Base-by-base conservation (phyloP, 371 early-diverging fungal genomes). In the Encephalitozoon romaleae region DNA sequence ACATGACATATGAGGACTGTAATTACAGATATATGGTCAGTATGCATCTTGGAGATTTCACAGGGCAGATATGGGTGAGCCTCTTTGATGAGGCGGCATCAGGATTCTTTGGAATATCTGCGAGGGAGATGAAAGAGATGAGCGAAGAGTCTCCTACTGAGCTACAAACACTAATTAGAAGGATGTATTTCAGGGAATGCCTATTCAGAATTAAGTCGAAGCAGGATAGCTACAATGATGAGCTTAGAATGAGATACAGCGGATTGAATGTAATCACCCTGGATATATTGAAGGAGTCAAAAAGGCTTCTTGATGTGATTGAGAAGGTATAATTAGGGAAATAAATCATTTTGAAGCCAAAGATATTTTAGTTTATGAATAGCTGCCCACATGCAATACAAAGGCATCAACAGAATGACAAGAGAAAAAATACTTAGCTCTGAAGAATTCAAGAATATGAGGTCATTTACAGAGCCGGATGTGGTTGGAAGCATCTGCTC, bases 11-110 rank as follows among this genome's bases (percentile, higher is more conserved):
- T 55, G 81, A 78, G 23, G 70, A 71, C 12, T 83, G 82, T 65
- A 74, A 72, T 18, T 72, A 77, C 30, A 79, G 80, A 49, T 85
- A 82, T 67, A 73, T 77, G 47, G 49, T 78, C 12, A 66, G 8
- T 38, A 28, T 77, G 26, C 47, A 76, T 59, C 64, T 83, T 28
- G 63, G 73, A 41, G 85, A 85, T 34, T 69, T 23, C 42, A 81
- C 82, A 30, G 80, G 76, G 21, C 78, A 78, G 23, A 30, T 81
- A 9, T 81, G 83, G 82, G 47, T 78, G 6, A 82, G 74, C 25
- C 9, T 78, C n/a, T 85, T 85, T 74, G 70, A 79, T 69, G 81
- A 82, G 9, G 30, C 25, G n/a, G 85, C 72, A 32, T 18, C 51
- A n/a, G 49, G 18, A 25, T 64, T 85, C 8, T 79, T 85, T 54